These are phyloP conservation scores for Mortierella sp. DNA, from an alignment of 371 early-diverging fungal species.

Conservation along the genomic window DNA sequence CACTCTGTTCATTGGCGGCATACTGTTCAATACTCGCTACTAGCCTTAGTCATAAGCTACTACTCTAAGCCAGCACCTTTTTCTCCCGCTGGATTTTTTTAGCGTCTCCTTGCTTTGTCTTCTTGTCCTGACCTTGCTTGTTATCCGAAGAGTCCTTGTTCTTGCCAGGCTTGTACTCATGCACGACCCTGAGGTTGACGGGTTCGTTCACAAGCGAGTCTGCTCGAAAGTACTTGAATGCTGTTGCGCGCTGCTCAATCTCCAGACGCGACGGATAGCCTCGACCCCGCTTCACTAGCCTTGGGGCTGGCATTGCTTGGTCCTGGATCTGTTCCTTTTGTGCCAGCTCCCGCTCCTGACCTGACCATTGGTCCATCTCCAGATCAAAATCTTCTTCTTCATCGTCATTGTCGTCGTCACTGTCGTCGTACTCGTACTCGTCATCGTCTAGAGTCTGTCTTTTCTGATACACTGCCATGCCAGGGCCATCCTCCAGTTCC, in stretches of 20 bases:
- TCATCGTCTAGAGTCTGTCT: too few species aligned
- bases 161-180: neutral
- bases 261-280: conserved; percentile 10
- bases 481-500: too few species aligned
- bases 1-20: too few species aligned
- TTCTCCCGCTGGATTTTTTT: too few species aligned
- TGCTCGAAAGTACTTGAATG: conserved; percentile 18
- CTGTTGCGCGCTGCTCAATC: conserved; percentile 17
- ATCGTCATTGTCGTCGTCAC: too few species aligned
- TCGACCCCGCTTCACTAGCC: conserved; percentile 4
- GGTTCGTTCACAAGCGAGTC: conserved; percentile 14
- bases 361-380: neutral
- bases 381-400: neutral
- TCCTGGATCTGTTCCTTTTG: neutral
- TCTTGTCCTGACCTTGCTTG: neutral
- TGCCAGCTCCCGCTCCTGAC: neutral
- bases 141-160: too few species aligned
- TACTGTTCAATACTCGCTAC: too few species aligned
- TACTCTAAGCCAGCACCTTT: too few species aligned
- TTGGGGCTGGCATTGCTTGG: neutral
- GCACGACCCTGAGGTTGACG: neutral
- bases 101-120: neutral
- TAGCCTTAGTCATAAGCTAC: too few species aligned
- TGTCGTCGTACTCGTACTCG: too few species aligned
- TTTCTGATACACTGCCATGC: too few species aligned